Conservation (phyloP, 345 rosid species). For the Punica granatum region DNA sequence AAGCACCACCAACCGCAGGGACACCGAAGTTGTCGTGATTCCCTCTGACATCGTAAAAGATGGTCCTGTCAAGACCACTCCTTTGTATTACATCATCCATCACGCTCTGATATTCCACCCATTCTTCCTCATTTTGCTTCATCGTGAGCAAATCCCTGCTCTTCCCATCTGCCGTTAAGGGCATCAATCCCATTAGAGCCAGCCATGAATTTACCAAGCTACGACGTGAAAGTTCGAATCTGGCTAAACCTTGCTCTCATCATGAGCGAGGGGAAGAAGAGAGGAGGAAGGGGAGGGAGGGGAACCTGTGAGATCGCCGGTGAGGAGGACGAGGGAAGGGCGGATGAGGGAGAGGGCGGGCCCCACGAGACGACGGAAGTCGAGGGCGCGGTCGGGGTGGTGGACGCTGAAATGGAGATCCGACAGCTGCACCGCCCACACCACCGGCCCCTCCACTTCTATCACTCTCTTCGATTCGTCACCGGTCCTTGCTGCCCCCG, state of each 20-base stretch:
- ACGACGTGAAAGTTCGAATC: not conserved
- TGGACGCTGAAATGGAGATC: conserved; percentile 98
- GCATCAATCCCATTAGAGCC: not conserved
- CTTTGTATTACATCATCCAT: conserved; percentile 55
- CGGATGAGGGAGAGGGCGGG: conserved; percentile 68
- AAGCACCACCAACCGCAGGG: conserved; percentile 42
- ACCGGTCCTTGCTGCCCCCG: not conserved
- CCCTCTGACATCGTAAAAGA: conserved; percentile 90
- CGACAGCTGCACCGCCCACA: conserved; percentile 93
- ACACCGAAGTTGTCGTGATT: conserved; percentile 95
- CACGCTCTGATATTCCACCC: conserved; percentile 69
- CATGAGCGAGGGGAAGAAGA: not conserved
- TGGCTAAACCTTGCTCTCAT: not conserved
- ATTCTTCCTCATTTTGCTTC: conserved; percentile 84
- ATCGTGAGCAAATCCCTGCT: conserved; percentile 70
- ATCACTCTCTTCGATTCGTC: conserved; percentile 28
- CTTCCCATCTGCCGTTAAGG: conserved; percentile 64
- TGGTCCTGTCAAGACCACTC: conserved; percentile 60
- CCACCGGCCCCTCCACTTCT: conserved; percentile 46
- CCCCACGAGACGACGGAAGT: conserved; percentile 48
- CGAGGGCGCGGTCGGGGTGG: conserved; percentile 72
- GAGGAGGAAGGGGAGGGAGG: not conserved
- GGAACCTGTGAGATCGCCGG: conserved; percentile 93
- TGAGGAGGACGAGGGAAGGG: conserved; percentile 81
- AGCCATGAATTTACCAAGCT: not conserved